phyloP scores from a whole-genome alignment of 805 yeast genomes.

The Yamadazyma nakazawae region DNA sequence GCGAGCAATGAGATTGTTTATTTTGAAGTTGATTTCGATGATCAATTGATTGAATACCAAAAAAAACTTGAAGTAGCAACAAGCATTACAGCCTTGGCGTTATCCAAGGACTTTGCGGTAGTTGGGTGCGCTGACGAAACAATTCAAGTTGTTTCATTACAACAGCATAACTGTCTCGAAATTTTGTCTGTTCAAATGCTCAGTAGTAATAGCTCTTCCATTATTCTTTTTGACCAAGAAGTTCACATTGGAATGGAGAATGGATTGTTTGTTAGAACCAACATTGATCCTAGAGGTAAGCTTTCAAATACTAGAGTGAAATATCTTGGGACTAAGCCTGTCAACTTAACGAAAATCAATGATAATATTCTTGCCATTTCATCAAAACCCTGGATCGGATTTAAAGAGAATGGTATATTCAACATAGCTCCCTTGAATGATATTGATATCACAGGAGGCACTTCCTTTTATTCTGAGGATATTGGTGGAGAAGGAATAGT shows the following conservation, averaged over 20 bases:
- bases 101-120: constrained; percentile 47
- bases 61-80: constrained; percentile 51
- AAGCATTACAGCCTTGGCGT: constrained; percentile 43
- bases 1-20: constrained; percentile 75
- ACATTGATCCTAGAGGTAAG: constrained; percentile 57
- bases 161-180: constrained; percentile 57
- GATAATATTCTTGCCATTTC: constrained; percentile 48
- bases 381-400: constrained; percentile 55
- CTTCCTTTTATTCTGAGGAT: constrained; percentile 62
- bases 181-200: constrained; percentile 63
- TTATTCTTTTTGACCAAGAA: constrained; percentile 21
- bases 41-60: constrained; percentile 67
- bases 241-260: constrained; percentile 80
- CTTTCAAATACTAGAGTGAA: constrained; percentile 61
- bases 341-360: constrained; percentile 43
- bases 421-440: constrained; percentile 45
- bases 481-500: constrained; percentile 58
- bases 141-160: constrained; percentile 62
- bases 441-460: constrained; percentile 42
- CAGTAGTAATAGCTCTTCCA: constrained; percentile 40
- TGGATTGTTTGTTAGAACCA: constrained; percentile 71
- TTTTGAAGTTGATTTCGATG: constrained; percentile 71
- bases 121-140: constrained; percentile 72
- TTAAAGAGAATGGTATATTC: constrained; percentile 27
- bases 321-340: constrained; percentile 70